Evolutionary conservation across 257 asterid genomes (phyloP), one percentile per base, ranked within the genome.

Genomic region (Osmanthus fragrans): DNA sequence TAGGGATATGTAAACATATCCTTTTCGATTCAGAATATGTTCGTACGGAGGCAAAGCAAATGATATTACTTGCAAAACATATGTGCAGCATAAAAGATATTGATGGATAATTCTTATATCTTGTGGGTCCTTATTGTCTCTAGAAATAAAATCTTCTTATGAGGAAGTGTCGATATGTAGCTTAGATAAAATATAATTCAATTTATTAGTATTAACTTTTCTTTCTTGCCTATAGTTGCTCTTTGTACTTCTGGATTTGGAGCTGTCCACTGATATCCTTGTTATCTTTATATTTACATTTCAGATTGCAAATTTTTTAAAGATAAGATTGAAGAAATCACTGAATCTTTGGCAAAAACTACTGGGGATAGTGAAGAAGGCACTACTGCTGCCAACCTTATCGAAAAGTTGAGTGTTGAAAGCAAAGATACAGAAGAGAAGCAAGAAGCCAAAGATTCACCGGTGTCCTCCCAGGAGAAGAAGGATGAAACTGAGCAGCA

Each of bases 281-380:
- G 29, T 27, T 25, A 9, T 10, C 18, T 63, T 63, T 21, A 25
- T 63, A 27, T 11, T 63, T 63, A 13, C 69, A 8, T 10, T 51
- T 73, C 88, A 94, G 98, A 92, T 82, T 92, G 97, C 96, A 89
- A 87, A 74, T 19, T 88, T 29, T 94, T 92, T 81, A 91, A 90
- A 83, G 95, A 92, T 36, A 88, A 80, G 85, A 84, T 91, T 58
- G 91, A 86, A 83, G 92, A 91, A 73, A 83, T 94, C 76, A 86
- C 94, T 11, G 94, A 92, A 79, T 88, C 96, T 67, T 86, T 82
- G 74, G 75, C 82, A 23, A 75, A 77, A 63, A 85, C 73, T 29
- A 70, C 81, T 63, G 88, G 63, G 71, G 94, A 86, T 9, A 75
- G 83, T 21, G 84, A 85, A 84, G 93, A 87, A 86, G 92, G 79